Evolutionary conservation across 805 yeast genomes (phyloP).

Genomic region (Suhomyces tanzawaensis): DNA sequence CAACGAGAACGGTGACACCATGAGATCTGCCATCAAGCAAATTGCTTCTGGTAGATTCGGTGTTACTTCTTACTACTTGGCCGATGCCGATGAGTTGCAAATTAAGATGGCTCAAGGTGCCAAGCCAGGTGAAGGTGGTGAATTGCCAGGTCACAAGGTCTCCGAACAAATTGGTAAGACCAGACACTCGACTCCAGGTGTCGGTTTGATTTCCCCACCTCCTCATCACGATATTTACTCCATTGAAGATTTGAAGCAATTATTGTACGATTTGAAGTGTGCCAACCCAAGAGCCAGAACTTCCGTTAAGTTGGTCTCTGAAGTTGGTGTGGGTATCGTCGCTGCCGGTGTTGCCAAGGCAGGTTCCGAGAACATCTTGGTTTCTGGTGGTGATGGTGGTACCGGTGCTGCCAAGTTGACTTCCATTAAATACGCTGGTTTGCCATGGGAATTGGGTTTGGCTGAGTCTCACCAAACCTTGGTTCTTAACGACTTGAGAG

Average conservation of each 20-base stretch:
- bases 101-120: constrained; percentile 99
- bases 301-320: constrained; percentile 93
- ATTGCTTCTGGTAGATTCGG: constrained; percentile 98
- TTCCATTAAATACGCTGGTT: constrained; percentile 94
- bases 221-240: constrained; percentile 99
- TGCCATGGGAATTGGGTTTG: constrained; percentile 98
- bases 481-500: constrained; percentile 92
- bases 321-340: constrained; percentile 98
- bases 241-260: constrained; percentile 95
- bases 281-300: constrained; percentile 96
- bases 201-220: constrained; percentile 96
- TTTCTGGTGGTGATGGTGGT: constrained; percentile 99
- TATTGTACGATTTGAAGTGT: constrained; percentile 94
- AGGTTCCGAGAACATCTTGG: constrained; percentile 92
- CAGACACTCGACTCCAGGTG: constrained; percentile 95
- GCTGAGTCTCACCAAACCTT: constrained; percentile 98
- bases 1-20: constrained; percentile 87
- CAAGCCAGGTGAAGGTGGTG: constrained; percentile 99
- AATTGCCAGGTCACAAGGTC: constrained; percentile 92
- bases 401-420: constrained; percentile 99
- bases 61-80: constrained; percentile 89
- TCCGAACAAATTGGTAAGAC: constrained; percentile 86
- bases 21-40: constrained; percentile 98
- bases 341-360: constrained; percentile 99
- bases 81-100: constrained; percentile 97